Conservation (phyloP, 139 green algal genomes). For the Chlamydomonas sp. region DNA sequence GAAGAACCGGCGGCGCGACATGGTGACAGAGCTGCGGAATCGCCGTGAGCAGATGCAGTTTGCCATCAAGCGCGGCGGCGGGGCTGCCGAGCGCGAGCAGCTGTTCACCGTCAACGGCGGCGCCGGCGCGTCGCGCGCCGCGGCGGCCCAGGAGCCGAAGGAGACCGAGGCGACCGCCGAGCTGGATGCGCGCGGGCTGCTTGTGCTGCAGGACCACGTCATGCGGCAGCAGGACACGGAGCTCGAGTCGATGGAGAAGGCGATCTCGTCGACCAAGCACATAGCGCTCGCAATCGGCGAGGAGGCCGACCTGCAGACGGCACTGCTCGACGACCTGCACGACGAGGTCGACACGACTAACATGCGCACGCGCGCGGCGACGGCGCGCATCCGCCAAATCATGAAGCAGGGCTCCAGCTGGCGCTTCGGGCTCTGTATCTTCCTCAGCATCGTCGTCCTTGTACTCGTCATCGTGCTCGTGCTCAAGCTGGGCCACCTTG, state of each 20-base stretch:
- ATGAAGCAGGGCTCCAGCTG: slow-evolving; percentile 14
- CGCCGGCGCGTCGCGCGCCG: too few species aligned
- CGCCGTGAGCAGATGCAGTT: slow-evolving; percentile 70
- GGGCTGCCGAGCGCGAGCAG: too few species aligned
- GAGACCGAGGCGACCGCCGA: slow-evolving; percentile 35
- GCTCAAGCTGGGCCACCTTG: slow-evolving; percentile 42
- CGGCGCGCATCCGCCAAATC: slow-evolving; percentile 16
- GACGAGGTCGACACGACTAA: slow-evolving; percentile 72
- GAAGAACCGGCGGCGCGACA: slow-evolving; percentile 66
- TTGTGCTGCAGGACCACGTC: slow-evolving; percentile 22
- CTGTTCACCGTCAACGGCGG: too few species aligned
- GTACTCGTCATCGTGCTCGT: slow-evolving; percentile 50
- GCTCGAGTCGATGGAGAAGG: slow-evolving; percentile 31
- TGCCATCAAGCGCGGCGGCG: slow-evolving; percentile 46
- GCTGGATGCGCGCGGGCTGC: slow-evolving; percentile 24
- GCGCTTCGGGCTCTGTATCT: slow-evolving; percentile 43
- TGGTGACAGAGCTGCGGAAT: slow-evolving; percentile 55
- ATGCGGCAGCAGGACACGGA: slow-evolving; percentile 28
- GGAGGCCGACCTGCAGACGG: slow-evolving; percentile 76
- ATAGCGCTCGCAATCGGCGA: slow-evolving; percentile 83
- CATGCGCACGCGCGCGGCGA: slow-evolving; percentile 23
- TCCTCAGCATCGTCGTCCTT: slow-evolving; percentile 56
- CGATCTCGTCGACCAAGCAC: slow-evolving; percentile 37
- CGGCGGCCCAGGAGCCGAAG: too few species aligned
- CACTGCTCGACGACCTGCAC: slow-evolving; percentile 77